Conservation (phyloP, 441 rosid species). For the Croton laevigatus region DNA sequence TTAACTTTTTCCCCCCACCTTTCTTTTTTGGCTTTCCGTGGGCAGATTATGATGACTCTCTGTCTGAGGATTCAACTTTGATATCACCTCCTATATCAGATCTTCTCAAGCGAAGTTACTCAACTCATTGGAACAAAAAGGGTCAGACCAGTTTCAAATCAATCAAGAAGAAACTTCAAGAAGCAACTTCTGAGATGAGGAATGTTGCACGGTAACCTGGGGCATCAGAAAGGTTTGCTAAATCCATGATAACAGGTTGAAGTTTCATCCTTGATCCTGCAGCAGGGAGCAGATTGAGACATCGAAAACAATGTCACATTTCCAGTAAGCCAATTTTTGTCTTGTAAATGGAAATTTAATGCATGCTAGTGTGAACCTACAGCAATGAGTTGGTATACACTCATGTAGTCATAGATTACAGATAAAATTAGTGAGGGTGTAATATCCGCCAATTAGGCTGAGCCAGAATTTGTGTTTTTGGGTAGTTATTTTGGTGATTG, state of each 20-base stretch:
- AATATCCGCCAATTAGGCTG: background rate
- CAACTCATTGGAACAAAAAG: slow-evolving; percentile 62
- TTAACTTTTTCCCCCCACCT: no score
- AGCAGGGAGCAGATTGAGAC: background rate
- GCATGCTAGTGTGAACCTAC: slow-evolving; percentile 1
- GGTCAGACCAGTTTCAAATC: slow-evolving; percentile 64
- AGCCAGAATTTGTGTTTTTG: slow-evolving; percentile 2
- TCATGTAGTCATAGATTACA: background rate
- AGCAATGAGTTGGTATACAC: background rate
- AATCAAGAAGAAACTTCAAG: slow-evolving; percentile 78
- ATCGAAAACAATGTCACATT: background rate
- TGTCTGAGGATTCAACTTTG: slow-evolving; percentile 36
- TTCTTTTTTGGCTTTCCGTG: background rate
- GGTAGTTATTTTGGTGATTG: background rate
- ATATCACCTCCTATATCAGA: slow-evolving; percentile 56
- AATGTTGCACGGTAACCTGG: slow-evolving; percentile 51
- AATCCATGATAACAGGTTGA: background rate
- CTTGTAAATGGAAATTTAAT: slow-evolving; percentile 10
- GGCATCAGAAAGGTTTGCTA: background rate
- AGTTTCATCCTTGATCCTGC: background rate
- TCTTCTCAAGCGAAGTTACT: slow-evolving; percentile 65
- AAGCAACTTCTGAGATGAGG: slow-evolving; percentile 75
- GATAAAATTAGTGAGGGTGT: background rate
- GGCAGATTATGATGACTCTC: slow-evolving; percentile 73
- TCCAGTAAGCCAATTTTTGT: slow-evolving; percentile 5